Evolutionary conservation across 441 rosid genomes (phyloP).

Genomic region (Populus hybrid): DNA sequence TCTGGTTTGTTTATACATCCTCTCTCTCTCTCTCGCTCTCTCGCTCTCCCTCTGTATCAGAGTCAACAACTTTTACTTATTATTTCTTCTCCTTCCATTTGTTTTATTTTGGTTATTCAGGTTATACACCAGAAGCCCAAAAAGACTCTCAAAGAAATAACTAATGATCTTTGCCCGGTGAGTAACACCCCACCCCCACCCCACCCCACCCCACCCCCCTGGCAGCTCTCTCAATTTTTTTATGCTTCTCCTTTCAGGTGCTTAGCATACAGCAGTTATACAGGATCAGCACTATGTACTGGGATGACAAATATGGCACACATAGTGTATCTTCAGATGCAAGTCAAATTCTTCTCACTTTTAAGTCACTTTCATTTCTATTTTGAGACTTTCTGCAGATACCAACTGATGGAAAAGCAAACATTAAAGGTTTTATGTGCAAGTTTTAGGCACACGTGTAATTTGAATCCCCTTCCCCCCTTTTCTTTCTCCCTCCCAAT

Average conservation of each 20-base stretch:
- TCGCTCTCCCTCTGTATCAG: background rate
- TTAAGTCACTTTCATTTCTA: background rate
- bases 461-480: background rate
- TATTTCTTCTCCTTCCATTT: background rate
- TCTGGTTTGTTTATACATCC: slow-evolving; percentile 45
- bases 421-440: background rate
- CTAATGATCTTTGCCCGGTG: slow-evolving; percentile 83
- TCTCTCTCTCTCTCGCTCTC: background rate
- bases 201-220: background rate
- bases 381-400: background rate
- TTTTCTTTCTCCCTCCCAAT: background rate
- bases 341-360: slow-evolving; percentile 22
- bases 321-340: slow-evolving; percentile 86
- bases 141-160: slow-evolving; percentile 73
- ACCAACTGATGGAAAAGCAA: background rate
- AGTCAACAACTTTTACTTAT: background rate
- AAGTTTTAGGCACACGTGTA: background rate
- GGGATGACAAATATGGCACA: slow-evolving; percentile 92
- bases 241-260: slow-evolving; percentile 40
- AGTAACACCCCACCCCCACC: slow-evolving; percentile 12
- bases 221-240: background rate
- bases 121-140: slow-evolving; percentile 92
- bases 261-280: slow-evolving; percentile 87
- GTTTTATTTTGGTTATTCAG: slow-evolving; percentile 29
- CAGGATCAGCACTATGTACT: slow-evolving; percentile 88